Conservation (phyloP, 1,284 basidiomycete species). For the Puccinia horiana region DNA sequence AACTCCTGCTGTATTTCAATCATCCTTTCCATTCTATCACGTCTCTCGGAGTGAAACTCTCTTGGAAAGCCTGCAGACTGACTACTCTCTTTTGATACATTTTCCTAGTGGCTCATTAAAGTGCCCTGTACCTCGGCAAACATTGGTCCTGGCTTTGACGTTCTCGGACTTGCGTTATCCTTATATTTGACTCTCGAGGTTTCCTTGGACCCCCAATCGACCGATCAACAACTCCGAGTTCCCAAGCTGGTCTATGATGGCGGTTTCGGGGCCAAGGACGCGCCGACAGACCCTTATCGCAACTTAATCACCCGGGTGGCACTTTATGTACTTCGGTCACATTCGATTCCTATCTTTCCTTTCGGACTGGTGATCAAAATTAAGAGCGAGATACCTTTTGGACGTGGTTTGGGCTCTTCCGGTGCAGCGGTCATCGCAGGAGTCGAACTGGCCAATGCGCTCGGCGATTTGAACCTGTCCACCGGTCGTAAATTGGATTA, state of each 20-base stretch:
- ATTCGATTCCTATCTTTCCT: conserved; percentile 75
- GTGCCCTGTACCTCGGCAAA: conserved; percentile 97
- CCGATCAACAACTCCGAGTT: not conserved
- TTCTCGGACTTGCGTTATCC: conserved; percentile 92
- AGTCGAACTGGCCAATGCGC: conserved; percentile 79
- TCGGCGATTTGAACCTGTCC: conserved; percentile 74
- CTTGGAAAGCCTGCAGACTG: not conserved
- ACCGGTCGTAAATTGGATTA: conserved; percentile 82
- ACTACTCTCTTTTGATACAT: not conserved
- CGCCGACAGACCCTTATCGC: conserved; percentile 80
- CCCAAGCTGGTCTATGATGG: conserved; percentile 53
- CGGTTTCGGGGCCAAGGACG: conserved; percentile 54
- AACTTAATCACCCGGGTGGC: conserved; percentile 98
- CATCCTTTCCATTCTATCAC: not conserved
- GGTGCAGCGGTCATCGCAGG: conserved; percentile 98
- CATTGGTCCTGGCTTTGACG: conserved; percentile 98
- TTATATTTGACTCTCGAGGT: conserved; percentile 79
- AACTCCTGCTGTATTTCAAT: not conserved
- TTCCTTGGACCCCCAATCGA: conserved; percentile 58
- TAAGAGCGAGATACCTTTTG: conserved; percentile 94
- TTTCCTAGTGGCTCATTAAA: conserved; percentile 65
- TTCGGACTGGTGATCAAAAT: conserved; percentile 71
- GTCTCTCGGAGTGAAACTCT: not conserved
- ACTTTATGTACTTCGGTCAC: conserved; percentile 90
- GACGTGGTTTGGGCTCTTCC: conserved; percentile 92